A percentile compares a stretch with the other conserved stretches of the same genome.
These are phyloP conservation scores for Salix caprea DNA, from an alignment of 345 rosid genomes.

Conservation along the genomic window DNA sequence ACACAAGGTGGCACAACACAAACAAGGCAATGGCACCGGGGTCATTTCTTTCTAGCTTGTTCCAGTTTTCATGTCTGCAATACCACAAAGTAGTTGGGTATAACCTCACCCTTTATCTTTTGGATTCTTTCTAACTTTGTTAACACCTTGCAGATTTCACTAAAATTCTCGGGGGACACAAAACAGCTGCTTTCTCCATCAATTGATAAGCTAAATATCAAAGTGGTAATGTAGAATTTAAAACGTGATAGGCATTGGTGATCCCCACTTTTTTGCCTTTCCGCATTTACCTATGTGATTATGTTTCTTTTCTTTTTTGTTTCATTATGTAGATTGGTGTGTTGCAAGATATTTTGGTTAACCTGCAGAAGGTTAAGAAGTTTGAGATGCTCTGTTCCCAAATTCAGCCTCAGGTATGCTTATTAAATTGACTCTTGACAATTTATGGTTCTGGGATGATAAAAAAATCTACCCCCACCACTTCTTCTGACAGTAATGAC, in stretches of 20 bases:
- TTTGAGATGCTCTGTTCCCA: conserved; percentile 52
- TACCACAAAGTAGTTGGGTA: neutral
- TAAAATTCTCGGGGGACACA: conserved; percentile 46
- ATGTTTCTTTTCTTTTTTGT: neutral
- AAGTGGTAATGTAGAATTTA: conserved; percentile 36
- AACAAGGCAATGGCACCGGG: too few species aligned
- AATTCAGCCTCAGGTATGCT: conserved; percentile 64
- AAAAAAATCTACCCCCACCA: neutral
- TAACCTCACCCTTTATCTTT: neutral
- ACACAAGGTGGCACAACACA: too few species aligned
- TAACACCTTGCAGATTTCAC: conserved; percentile 53
- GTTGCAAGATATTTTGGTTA: conserved; percentile 52
- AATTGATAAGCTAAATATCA: conserved; percentile 43
- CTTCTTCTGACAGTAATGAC: conserved; percentile 8
- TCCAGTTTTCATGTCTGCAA: neutral
- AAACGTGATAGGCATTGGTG: neutral
- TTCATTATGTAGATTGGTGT: conserved; percentile 41
- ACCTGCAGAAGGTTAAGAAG: conserved; percentile 49
- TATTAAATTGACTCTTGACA: neutral
- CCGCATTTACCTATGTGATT: neutral
- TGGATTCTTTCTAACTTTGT: conserved; percentile 20
- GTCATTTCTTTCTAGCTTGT: too few species aligned
- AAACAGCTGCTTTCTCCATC: conserved; percentile 45
- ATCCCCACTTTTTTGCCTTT: neutral
- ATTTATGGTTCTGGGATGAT: neutral